Evolutionary conservation across 164 flowering plant genomes (phyloP), one percentile per base, ranked within the genome.

Genomic region (Aristolochia californica): DNA sequence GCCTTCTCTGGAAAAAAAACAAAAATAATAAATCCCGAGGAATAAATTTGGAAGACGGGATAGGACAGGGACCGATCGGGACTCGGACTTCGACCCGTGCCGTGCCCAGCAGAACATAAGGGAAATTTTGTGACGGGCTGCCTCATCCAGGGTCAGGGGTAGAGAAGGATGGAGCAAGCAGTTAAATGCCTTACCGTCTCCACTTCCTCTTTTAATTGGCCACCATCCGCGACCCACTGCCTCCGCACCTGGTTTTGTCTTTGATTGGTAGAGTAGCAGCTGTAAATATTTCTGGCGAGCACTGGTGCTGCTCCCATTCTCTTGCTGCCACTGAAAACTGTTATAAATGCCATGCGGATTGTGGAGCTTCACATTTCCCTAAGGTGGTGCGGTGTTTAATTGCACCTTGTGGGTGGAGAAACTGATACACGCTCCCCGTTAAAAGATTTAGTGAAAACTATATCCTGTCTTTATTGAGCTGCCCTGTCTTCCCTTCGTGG

Each of bases 181-280:
- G 40, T 34, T 34, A 34, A 34, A 34, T 34, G 40, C 40, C 40
- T 34, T 34, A 34, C 5, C 40, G 40, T 34, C 40, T 34, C 40
- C 40, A 34, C 10, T 34, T 12, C 11, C 40, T 34, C 10, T 9
- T 34, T 34, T 34, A 34, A 34, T 34, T 28, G 30, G 30, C 30
- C 49, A 21, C 43, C 49, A 15, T 57, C 43, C 24, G 23, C 60
- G 26, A 50, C 60, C 60, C 60, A 57, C 60, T 13, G 51, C 51
- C 20, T 57, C 38, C 43, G 60, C 60, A 57, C 60, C 60, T 23
- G 60, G 60, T 57, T 57, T 57, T 56, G 48, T n/a, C 45, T 43
- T 43, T n/a, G 50, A 17, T 9, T 47, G 18, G 50, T 14, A 21
- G 21, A 21, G 21, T 20, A 16, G 21, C 5, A 40, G 59, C 18